These are phyloP conservation scores for Perkinsus chesapeaki DNA, from an alignment of 169 alveolate species.

Conservation along the genomic window DNA sequence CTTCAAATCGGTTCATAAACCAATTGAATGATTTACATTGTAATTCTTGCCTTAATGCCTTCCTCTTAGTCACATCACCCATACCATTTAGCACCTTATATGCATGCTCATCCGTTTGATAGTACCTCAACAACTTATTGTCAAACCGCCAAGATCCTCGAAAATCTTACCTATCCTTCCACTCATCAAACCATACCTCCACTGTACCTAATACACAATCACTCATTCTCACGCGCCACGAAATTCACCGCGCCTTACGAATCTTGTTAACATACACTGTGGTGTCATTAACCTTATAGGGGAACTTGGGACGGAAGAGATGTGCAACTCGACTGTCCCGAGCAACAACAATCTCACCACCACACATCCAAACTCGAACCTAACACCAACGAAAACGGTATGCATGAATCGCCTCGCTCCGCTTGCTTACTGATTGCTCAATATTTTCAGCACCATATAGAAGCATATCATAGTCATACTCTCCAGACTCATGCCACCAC, in stretches of 20 bases:
- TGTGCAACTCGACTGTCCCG: background rate
- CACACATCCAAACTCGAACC: background rate
- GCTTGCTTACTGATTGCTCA: background rate
- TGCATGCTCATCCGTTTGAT: background rate
- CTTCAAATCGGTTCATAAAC: background rate
- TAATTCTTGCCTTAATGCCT: background rate
- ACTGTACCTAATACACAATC: background rate
- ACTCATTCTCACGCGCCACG: background rate
- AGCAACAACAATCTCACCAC: background rate
- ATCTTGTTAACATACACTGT: background rate
- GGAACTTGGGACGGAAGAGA: background rate
- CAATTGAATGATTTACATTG: background rate
- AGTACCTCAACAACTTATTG: background rate
- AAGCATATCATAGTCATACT: background rate
- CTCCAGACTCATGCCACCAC: background rate
- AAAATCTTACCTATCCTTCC: background rate
- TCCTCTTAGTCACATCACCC: background rate
- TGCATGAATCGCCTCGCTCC: background rate
- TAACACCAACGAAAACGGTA: background rate
- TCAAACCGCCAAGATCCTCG: background rate
- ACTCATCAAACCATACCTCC: background rate
- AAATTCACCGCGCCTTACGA: background rate
- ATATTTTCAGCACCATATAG: background rate
- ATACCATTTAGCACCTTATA: background rate
- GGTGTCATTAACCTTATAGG: background rate